phyloP scores from a whole-genome alignment of 192 early-diverging fungal species.

The Coemansia sp. region DNA sequence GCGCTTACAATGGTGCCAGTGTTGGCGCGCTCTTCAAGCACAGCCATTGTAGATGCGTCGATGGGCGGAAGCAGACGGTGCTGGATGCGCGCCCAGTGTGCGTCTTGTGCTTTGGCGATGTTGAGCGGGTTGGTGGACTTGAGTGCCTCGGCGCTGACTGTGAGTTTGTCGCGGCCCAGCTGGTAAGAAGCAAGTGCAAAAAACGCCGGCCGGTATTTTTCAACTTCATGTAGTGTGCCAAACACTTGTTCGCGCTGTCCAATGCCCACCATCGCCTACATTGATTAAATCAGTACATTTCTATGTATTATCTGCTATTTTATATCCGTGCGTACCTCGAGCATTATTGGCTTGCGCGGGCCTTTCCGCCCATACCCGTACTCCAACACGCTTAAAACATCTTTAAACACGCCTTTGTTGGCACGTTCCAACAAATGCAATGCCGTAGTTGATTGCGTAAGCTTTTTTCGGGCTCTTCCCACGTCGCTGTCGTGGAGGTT shows the following conservation, averaged over 20 bases:
- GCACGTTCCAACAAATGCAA: conserved; percentile 36
- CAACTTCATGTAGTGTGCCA: conserved; percentile 25
- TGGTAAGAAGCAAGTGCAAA: conserved; percentile 39
- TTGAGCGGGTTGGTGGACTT: conserved; percentile 36
- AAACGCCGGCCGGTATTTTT: conserved; percentile 38
- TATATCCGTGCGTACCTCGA: conserved; percentile 11
- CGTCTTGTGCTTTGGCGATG: conserved; percentile 44
- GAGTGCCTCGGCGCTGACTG: conserved; percentile 18
- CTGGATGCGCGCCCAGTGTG: conserved; percentile 21
- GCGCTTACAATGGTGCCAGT: conserved; percentile 10
- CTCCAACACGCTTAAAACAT: conserved; percentile 42
- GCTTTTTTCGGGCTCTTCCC: conserved; percentile 14
- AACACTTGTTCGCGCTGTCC: conserved; percentile 30
- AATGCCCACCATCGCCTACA: conserved; percentile 30
- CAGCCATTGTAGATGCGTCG: conserved; percentile 19
- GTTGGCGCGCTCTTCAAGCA: conserved; percentile 33
- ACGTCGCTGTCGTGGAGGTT: conserved; percentile 23
- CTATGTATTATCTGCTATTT: not conserved
- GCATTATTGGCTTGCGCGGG: conserved; percentile 29
- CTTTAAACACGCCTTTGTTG: conserved; percentile 30
- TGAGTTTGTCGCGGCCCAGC: conserved; percentile 19
- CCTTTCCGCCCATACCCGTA: conserved; percentile 48
- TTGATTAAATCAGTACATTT: not conserved
- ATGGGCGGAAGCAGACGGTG: conserved; percentile 28
- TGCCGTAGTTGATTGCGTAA: conserved; percentile 21